These are phyloP conservation scores for Tagetes erecta DNA, from an alignment of 129 eudicot species.

Conservation along the genomic window DNA sequence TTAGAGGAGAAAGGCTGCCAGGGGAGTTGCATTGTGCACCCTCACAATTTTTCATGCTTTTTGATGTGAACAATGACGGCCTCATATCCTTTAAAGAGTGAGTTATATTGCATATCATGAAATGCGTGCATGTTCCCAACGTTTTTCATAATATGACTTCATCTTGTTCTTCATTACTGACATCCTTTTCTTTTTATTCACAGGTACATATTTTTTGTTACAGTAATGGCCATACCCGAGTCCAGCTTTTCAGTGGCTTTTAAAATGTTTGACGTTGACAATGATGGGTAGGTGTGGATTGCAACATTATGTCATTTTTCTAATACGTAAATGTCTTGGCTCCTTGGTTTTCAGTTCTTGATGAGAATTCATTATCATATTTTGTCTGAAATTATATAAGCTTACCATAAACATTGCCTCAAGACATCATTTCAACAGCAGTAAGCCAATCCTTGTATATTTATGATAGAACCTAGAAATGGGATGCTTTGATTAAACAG, in stretches of 20 bases:
- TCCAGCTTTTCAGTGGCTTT: conserved; percentile 62
- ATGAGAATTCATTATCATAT: neutral
- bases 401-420: neutral
- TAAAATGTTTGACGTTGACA: conserved; percentile 61
- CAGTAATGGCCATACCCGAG: conserved; percentile 63
- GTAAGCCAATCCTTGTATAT: neutral
- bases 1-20: conserved; percentile 75
- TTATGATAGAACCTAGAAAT: no score
- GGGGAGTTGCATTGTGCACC: conserved; percentile 77
- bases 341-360: neutral
- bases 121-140: neutral
- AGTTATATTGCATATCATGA: conserved; percentile 34
- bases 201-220: conserved; percentile 64
- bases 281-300: conserved; percentile 46
- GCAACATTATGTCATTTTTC: conserved; percentile 1
- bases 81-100: conserved; percentile 87
- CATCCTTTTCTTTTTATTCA: neutral
- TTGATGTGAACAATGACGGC: conserved; percentile 75
- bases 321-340: neutral
- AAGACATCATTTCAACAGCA: neutral
- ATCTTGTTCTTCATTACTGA: conserved; percentile 5
- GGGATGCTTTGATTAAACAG: no score
- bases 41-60: conserved; percentile 80
- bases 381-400: neutral
- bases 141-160: neutral